phyloP scores from a whole-genome alignment of 495 filamentous ascomycete genomes.

The Podospora pseudopauciseta region DNA sequence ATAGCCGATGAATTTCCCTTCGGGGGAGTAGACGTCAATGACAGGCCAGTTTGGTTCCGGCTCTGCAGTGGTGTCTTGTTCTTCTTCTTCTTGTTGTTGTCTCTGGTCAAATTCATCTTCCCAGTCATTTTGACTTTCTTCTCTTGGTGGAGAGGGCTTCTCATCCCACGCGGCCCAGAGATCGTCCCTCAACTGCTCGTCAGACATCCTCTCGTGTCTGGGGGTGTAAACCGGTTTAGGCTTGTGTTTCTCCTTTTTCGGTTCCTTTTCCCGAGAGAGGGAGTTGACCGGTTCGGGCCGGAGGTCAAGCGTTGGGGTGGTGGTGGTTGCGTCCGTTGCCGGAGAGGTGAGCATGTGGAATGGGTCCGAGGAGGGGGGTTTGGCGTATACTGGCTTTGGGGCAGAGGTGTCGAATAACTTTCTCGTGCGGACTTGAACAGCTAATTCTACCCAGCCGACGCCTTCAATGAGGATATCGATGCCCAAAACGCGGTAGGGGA shows the following conservation, averaged over 20 bases:
- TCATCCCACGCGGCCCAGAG: background rate
- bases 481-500: conserved; percentile 76
- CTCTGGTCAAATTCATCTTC: conserved; percentile 28
- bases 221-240: background rate
- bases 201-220: background rate
- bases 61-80: conserved; percentile 43
- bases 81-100: conserved; percentile 13
- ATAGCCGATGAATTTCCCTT: conserved; percentile 69
- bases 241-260: background rate
- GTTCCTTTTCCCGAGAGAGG: background rate
- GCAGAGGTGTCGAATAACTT: conserved; percentile 23
- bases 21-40: conserved; percentile 80
- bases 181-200: background rate
- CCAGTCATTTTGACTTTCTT: background rate
- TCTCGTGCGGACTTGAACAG: conserved; percentile 67
- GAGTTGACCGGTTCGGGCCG: conserved; percentile 19
- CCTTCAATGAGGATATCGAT: conserved; percentile 88
- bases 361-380: background rate
- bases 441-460: conserved; percentile 88
- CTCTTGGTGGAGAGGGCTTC: background rate
- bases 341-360: background rate
- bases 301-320: conserved; percentile 7
- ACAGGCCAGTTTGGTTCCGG: conserved; percentile 52
- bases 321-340: background rate
- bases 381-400: background rate